phyloP scores from a whole-genome alignment of 805 yeast genomes.

The Ogataea chonburiensis region DNA sequence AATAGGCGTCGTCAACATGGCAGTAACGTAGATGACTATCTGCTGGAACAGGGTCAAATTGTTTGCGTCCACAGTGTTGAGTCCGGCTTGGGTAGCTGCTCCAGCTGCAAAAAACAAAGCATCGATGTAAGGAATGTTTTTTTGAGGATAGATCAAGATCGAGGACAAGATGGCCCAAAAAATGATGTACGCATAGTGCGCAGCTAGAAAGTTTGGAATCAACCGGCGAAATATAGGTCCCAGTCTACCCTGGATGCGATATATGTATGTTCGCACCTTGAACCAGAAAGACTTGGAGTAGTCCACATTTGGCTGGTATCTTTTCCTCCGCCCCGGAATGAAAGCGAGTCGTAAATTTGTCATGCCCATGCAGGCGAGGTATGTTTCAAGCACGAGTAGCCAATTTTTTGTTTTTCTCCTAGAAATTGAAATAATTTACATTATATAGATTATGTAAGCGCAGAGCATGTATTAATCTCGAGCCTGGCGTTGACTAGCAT shows the following conservation, averaged over 20 bases:
- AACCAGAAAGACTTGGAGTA: constrained; percentile 30
- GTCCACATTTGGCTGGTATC: constrained; percentile 10
- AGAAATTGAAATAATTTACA: neutral
- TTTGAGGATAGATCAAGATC: constrained; percentile 72
- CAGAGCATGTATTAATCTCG: neutral
- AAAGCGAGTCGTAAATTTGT: neutral
- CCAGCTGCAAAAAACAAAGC: constrained; percentile 74
- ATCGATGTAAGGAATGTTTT: constrained; percentile 69
- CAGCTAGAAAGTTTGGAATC: constrained; percentile 57
- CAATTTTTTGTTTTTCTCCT: neutral
- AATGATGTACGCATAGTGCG: constrained; percentile 72
- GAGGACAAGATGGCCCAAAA: constrained; percentile 63
- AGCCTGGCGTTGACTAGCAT: constrained; percentile 5
- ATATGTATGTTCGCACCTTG: constrained; percentile 37
- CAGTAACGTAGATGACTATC: constrained; percentile 58
- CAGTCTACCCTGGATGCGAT: constrained; percentile 35
- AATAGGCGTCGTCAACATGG: constrained; percentile 80
- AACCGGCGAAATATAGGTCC: constrained; percentile 42
- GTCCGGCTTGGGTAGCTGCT: constrained; percentile 87
- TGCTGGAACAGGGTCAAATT: constrained; percentile 74
- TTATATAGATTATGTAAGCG: constrained; percentile 1
- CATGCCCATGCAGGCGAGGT: neutral
- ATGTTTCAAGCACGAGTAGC: constrained; percentile 1
- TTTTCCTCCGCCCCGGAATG: neutral
- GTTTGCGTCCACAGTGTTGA: constrained; percentile 75